A percentile compares a stretch with the other conserved stretches of the same genome.
Conservation (phyloP, 164 flowering plant species). For the Euptelea pleiosperma region DNA sequence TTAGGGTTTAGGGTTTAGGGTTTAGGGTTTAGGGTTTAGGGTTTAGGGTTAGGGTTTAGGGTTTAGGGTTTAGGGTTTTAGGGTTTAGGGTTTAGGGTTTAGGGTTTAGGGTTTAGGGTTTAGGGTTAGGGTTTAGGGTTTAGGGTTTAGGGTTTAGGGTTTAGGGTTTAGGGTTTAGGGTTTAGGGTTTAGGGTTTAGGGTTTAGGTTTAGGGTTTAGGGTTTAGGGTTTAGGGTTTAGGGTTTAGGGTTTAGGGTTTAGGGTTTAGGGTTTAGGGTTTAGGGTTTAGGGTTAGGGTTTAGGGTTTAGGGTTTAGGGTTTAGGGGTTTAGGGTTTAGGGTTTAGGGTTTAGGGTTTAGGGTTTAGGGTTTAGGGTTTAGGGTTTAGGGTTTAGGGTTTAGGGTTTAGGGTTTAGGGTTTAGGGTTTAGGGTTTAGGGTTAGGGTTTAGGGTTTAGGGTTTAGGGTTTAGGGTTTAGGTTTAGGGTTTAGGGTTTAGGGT, state of each 20-base stretch:
- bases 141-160: constrained; percentile 3
- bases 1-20: constrained; percentile 8
- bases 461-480: constrained; percentile 12
- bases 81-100: constrained; percentile 13
- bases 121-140: background rate
- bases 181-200: constrained; percentile 10
- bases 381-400: constrained; percentile 12
- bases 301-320: constrained; percentile 13
- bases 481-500: constrained; percentile 13
- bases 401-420: constrained; percentile 5
- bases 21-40: constrained; percentile 6
- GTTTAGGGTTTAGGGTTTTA: constrained; percentile 6
- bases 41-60: constrained; percentile 4
- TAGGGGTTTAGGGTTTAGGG: too few species aligned
- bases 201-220: constrained; percentile 9
- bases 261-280: background rate
- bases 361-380: constrained; percentile 4
- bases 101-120: constrained; percentile 10
- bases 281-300: constrained; percentile 6
- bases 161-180: constrained; percentile 5
- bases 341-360: constrained; percentile 10
- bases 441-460: constrained; percentile 13
- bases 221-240: constrained; percentile 6
- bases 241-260: constrained; percentile 7
- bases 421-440: constrained; percentile 5